Base-by-base conservation (phyloP, 345 rosid species). In the Hibiscus mutabilis region DNA sequence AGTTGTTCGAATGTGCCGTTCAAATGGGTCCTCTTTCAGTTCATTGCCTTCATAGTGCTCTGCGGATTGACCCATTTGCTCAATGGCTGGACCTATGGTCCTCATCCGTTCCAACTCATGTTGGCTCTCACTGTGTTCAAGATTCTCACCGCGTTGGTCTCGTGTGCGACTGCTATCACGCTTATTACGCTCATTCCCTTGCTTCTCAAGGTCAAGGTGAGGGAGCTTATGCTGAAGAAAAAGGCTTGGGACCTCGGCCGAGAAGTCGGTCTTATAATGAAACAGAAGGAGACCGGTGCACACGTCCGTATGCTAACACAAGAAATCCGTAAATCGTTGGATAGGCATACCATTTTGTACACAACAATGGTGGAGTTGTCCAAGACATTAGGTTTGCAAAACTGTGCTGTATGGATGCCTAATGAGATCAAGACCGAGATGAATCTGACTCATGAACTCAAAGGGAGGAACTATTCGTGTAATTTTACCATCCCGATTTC, bases 31-130 rank as follows among this genome's bases (percentile, higher is more conserved):
- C 93, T 95, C 14, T 79, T 84, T 68, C 83, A 95, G 75, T 95
- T 95, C 84, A 95, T 91, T 24, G 91, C 99, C 69, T 95, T 95
- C 90, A 95, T 95, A 73, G 97, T 95, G 29, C 92, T 95, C 2
- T 92, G 99, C 75, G 99, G 99, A 27, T 74, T 95, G 92, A 92
- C 99, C 73, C 99, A 95, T 81, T 84, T 95, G 79, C 89, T 95
- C 70, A 88, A 95, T 71, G 99, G 97, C 18, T 92, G 90, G 97
- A 90, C 97, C 72, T 92, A 89, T 66, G 84, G 85, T 57, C 86
- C 93, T 29, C 97, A 91, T 62, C 79, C 93, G 0, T 95, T 95
- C 77, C 91, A 88, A 71, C 86, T 92, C 15, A 89, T 90, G 92
- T 27, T 92, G 69, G 85, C 99, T 16, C 86, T 95, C 73, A 95